Evolutionary conservation across 768 basidiomycete genomes (phyloP), one percentile per base, ranked within the genome.

Genomic region (Serendipita sp.): DNA sequence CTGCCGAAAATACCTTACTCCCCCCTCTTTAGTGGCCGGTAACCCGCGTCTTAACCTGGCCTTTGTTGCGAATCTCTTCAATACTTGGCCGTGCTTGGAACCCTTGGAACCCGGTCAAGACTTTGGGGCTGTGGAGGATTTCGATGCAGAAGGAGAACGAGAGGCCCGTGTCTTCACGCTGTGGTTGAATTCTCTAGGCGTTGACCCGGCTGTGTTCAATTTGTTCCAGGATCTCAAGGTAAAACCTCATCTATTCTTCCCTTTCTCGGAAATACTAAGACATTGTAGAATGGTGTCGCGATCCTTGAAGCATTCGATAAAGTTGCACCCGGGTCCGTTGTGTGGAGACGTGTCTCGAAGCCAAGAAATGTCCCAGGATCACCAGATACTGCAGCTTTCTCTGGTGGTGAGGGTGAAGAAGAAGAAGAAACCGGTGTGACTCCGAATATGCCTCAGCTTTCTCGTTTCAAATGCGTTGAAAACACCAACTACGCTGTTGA

Each of bases 1-100:
- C 34, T 99, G 96, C 75, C 80, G 95, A 68, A 95, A 96, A 71
- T 99, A 94, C 77, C 81, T 99, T 22, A 94, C 95, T 0, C 84
- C 90, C 0, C 85, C 89, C 1, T 89, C 96, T 5, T 83, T 99
- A 64, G 81, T 97, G 30, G 76, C 91, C 2, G 96, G 96, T 20
- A 99, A 99, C 72, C 94, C 93, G 9, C 91, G 94, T 67, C 82
- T 99, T 48, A 99, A 99, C 74, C 86, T 99, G 62, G 92, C 92
- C 14, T 99, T 98, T 71, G 95, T 97, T 64, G 96, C 96, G 42
- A 95, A 98, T 74, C 81, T 99, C 61, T 99, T 99, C 82, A 99
- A 99, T 77, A 98, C 90, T 1, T 85, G 88, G 74, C 96, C 95
- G 0, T 91, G 95, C 0, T 84, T 98, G 33, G 96, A 82, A 65